Base-by-base conservation (phyloP, 2,329 filamentous ascomycete genomes). In the Aspergillus neotritici region DNA sequence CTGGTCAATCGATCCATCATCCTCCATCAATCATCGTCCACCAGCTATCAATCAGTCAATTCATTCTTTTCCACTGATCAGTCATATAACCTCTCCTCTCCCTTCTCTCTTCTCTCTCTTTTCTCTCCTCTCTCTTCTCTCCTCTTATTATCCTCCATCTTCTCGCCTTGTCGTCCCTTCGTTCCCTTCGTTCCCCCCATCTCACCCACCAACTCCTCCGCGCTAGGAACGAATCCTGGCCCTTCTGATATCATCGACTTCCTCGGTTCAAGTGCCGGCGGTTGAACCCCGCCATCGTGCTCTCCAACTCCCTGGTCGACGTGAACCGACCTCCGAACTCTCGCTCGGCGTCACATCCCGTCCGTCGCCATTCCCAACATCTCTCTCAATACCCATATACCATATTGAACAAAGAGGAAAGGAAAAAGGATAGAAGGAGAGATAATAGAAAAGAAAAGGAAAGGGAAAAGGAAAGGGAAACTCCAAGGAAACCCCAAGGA, bases 51-150 rank as follows among this genome's bases (percentile, higher is more conserved):
- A 31, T 40, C 32, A n/a, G 10, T 31, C n/a, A 29, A 29, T 41
- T 28, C 10, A 36, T 25, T 10, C 17, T 28, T 14, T 34, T 31
- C 30, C 28, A 14, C 30, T 37, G 32, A 34, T 13, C 15, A 16
- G 36, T 34, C 37, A 32, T 44, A 28, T 28, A 15, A 12, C 13
- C 34, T 29, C 15, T 32, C 32, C 11, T 21, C 6, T 34, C 15
- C 32, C 30, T 35, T 43, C 34, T 28, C 31, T 31, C 5, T 25
- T 37, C n/a, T 37, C 29, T 17, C 29, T 12, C 17, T 25, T 37
- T 55, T 55, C 49, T 43, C 46, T 35, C 44, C 46, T 50, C 34
- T 43, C 40, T 52, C 48, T 53, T 53, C 47, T 47, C 47, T 53
- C 40, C 44, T 47, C 44, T 44, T 40, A 35, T 28, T 35, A 13